These are phyloP conservation scores for Trapa bicornis DNA, from an alignment of 345 rosid species.

Conservation along the genomic window DNA sequence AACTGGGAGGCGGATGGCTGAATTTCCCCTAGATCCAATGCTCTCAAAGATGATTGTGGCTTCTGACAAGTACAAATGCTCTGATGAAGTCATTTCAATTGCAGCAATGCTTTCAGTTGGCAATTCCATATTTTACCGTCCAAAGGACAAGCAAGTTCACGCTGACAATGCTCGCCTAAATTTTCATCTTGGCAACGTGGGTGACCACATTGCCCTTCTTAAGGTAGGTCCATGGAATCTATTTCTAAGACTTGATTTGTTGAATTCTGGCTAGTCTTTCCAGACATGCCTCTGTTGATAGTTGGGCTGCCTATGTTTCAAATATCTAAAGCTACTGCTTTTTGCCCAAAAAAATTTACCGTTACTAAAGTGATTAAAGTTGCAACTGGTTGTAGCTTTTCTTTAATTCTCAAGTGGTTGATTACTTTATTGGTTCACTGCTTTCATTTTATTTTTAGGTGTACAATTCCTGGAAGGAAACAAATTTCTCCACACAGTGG, in stretches of 20 bases:
- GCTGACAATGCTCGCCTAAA: constrained; percentile 95
- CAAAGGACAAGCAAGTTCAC: constrained; percentile 95
- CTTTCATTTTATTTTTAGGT: constrained; percentile 41
- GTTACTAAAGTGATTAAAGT: not conserved
- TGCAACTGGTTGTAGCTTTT: no score
- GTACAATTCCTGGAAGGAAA: constrained; percentile 88
- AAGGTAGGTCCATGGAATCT: constrained; percentile 37
- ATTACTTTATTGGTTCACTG: constrained; percentile 8
- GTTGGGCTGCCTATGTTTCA: not conserved
- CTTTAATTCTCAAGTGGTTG: not conserved
- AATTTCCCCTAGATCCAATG: constrained; percentile 95
- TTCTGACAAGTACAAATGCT: constrained; percentile 80
- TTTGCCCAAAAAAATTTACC: no score
- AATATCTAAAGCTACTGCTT: not conserved
- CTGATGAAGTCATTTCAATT: constrained; percentile 77
- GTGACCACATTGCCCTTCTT: constrained; percentile 84
- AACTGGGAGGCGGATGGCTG: constrained; percentile 92
- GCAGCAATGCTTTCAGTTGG: constrained; percentile 95
- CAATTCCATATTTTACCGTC: constrained; percentile 89
- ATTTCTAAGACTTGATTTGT: constrained; percentile 1
- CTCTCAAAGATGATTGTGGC: constrained; percentile 85
- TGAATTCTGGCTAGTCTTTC: not conserved
- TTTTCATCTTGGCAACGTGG: constrained; percentile 84
- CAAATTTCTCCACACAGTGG: constrained; percentile 94
- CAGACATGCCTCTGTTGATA: not conserved